These are phyloP conservation scores for Ceratocystis colombiana DNA, from an alignment of 2,329 filamentous ascomycete genomes.

Conservation along the genomic window DNA sequence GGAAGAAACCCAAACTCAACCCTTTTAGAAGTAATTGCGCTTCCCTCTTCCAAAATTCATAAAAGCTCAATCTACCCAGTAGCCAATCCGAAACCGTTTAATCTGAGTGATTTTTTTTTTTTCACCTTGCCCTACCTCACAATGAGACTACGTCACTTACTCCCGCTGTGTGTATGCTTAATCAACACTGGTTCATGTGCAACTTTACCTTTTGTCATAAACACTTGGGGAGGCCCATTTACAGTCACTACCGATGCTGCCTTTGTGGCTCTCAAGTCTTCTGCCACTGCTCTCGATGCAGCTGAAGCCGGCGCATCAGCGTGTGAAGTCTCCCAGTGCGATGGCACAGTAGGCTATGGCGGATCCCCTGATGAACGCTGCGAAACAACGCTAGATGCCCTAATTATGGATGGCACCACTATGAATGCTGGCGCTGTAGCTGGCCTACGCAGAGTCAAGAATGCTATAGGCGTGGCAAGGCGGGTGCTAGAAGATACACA, in stretches of 20 bases:
- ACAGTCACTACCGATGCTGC: conserved; percentile 44
- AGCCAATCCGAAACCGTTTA: no score
- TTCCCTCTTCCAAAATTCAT: no score
- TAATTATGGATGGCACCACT: conserved; percentile 48
- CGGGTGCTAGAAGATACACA: conserved; percentile 43
- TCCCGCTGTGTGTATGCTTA: background rate
- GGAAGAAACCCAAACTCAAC: no score
- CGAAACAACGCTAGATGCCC: conserved; percentile 50
- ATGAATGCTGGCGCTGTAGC: conserved; percentile 47
- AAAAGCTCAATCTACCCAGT: no score
- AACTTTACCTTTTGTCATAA: conserved; percentile 41
- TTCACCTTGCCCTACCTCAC: no score
- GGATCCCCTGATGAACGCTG: conserved; percentile 47
- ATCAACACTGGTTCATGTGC: no score
- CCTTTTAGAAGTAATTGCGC: no score
- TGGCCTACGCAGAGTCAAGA: conserved; percentile 39
- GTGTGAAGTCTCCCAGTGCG: conserved; percentile 45
- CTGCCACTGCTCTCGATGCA: conserved; percentile 40
- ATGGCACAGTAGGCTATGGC: conserved; percentile 45
- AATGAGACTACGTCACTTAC: background rate
- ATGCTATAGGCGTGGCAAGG: conserved; percentile 43
- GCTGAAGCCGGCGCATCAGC: conserved; percentile 43
- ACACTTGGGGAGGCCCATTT: conserved; percentile 47
- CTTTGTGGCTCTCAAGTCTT: conserved; percentile 34
- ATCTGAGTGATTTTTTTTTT: no score